Percentiles rank a stretch among this genome's conserved stretches.
Evolutionary conservation across 202 grass and related monocot species (phyloP).

Genomic region (Carex arenaria): DNA sequence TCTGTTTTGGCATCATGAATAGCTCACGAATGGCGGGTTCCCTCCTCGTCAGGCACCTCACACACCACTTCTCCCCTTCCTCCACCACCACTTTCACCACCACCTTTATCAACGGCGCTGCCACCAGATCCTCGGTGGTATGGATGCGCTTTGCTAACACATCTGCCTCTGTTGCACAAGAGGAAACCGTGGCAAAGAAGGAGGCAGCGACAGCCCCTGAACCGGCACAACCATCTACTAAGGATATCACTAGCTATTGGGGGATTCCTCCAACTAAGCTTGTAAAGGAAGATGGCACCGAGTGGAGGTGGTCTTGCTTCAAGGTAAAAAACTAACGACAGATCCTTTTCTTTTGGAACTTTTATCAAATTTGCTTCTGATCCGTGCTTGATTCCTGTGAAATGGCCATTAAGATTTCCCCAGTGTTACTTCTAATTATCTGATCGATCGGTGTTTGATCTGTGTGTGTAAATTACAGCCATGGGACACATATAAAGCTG

Average conservation of each 20-base stretch:
- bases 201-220: constrained; percentile 20
- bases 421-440: background rate
- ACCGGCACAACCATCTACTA: background rate
- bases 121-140: constrained; percentile 11
- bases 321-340: constrained; percentile 31
- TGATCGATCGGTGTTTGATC: background rate
- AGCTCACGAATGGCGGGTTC: constrained; percentile 43
- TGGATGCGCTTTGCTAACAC: constrained; percentile 48
- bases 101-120: background rate
- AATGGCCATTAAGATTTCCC: background rate
- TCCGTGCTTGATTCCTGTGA: background rate
- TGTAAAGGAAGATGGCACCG: constrained; percentile 54
- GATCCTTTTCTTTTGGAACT: background rate
- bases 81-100: background rate
- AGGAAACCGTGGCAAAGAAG: constrained; percentile 25
- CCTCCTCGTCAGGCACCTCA: constrained; percentile 43
- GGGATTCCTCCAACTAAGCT: constrained; percentile 46
- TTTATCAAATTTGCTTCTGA: too few species aligned
- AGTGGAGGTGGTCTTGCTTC: constrained; percentile 89
- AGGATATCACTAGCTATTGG: constrained; percentile 61
- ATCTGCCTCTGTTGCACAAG: constrained; percentile 26
- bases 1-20: constrained; percentile 16
- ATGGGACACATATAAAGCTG: constrained; percentile 67
- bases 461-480: constrained; percentile 35
- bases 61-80: constrained; percentile 14